phyloP scores from a whole-genome alignment of 2,329 filamentous ascomycete species.

The Golovinomyces cichoracearum region DNA sequence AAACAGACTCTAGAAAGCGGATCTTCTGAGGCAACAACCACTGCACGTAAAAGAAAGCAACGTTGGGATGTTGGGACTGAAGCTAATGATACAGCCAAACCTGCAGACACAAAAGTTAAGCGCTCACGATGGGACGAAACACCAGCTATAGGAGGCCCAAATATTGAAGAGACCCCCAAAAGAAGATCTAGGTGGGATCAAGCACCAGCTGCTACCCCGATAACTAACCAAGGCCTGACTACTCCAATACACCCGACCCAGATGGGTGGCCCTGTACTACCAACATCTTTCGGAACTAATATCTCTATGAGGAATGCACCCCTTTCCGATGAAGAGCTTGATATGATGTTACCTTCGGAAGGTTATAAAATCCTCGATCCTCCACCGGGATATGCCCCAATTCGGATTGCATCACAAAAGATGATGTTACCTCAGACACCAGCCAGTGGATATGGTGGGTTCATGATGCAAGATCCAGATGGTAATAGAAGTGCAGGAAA shows the following conservation, averaged over 20 bases:
- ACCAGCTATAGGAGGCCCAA: conserved; percentile 28
- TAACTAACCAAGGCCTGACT: conserved; percentile 46
- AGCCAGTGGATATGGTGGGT: conserved; percentile 35
- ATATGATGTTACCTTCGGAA: conserved; percentile 68
- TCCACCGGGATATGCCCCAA: conserved; percentile 72
- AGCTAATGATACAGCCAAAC: conserved; percentile 24
- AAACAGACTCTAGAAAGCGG: conserved; percentile 51
- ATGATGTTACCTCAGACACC: conserved; percentile 47
- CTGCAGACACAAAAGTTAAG: conserved; percentile 29
- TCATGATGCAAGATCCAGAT: conserved; percentile 94
- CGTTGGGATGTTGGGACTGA: conserved; percentile 66
- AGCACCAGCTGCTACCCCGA: conserved; percentile 55
- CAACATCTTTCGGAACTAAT: conserved; percentile 54
- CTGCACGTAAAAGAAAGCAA: conserved; percentile 65
- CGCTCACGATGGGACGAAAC: conserved; percentile 75
- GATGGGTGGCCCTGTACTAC: conserved; percentile 23
- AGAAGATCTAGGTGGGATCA: conserved; percentile 80
- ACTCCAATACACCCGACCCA: conserved; percentile 54
- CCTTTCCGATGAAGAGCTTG: conserved; percentile 79
- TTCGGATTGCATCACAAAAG: conserved; percentile 51
- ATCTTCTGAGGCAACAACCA: conserved; percentile 33
- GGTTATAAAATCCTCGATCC: conserved; percentile 82
- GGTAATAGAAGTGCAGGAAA: conserved; percentile 61
- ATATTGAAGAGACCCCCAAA: conserved; percentile 34
- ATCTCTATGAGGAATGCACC: conserved; percentile 53